Conservation (phyloP, 2,329 filamentous ascomycete genomes). For the Sarocladiaceae sp. region DNA sequence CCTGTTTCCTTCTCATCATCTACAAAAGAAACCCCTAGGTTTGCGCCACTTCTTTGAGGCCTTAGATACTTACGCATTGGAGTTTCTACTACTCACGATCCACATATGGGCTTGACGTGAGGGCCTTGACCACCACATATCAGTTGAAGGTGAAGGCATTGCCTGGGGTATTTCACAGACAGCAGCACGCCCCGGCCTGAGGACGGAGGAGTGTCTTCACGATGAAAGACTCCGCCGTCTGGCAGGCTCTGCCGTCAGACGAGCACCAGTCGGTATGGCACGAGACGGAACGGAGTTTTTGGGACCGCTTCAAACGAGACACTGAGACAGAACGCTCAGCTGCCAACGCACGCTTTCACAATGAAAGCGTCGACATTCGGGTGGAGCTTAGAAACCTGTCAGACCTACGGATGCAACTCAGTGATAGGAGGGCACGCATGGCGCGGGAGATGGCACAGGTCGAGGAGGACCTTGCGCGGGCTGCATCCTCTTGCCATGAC, state of each 20-base stretch:
- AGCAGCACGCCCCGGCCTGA: background rate
- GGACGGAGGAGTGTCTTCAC: background rate
- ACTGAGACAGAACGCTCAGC: conserved; percentile 14
- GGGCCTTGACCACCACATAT: too few relatives aligned
- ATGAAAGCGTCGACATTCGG: conserved; percentile 19
- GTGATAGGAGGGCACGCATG: conserved; percentile 22
- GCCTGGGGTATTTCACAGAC: too few relatives aligned
- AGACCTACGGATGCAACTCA: conserved; percentile 21
- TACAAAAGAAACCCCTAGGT: too few relatives aligned
- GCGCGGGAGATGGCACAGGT: conserved; percentile 24
- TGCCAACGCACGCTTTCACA: conserved; percentile 17
- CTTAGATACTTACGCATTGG: too few relatives aligned
- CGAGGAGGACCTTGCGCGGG: conserved; percentile 31
- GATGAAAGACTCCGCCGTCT: conserved; percentile 18
- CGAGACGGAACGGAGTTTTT: conserved; percentile 29
- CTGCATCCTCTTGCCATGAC: conserved; percentile 22
- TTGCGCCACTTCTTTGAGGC: too few relatives aligned
- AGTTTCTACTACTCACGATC: too few relatives aligned
- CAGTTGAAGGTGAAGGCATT: too few relatives aligned
- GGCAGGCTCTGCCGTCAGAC: conserved; percentile 23
- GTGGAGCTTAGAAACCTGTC: conserved; percentile 23
- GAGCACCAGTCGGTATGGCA: conserved; percentile 28
- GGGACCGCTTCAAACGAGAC: conserved; percentile 20
- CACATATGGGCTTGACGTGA: too few relatives aligned
- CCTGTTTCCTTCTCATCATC: too few relatives aligned